A percentile compares a stretch with the other conserved stretches of the same genome.
Conservation (phyloP, 352 stramenopile species). For the Pythium guiyangense region DNA sequence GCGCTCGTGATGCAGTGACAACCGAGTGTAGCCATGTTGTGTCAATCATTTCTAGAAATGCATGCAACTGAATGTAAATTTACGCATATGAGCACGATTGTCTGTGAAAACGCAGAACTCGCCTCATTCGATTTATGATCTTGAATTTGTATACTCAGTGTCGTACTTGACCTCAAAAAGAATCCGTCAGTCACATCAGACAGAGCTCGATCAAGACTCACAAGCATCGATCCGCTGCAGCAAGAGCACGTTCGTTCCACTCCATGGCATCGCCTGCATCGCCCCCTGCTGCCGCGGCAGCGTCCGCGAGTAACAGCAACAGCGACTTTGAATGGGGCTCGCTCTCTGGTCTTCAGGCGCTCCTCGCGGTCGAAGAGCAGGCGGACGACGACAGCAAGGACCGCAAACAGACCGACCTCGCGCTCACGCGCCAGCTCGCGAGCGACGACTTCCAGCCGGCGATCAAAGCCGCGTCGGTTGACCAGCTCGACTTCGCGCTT, state of each 20-base stretch:
- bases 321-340: conserved; percentile 32
- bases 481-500: conserved; percentile 55
- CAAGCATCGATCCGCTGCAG: background rate
- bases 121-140: too few relatives aligned
- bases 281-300: background rate
- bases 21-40: background rate
- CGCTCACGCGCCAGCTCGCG: conserved; percentile 33
- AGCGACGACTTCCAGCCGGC: conserved; percentile 42
- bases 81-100: background rate
- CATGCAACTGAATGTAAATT: background rate
- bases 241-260: background rate
- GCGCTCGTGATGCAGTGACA: conserved; percentile 79
- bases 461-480: conserved; percentile 42
- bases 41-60: background rate
- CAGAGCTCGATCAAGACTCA: background rate
- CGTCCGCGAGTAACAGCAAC: background rate
- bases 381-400: conserved; percentile 30
- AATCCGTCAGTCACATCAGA: background rate
- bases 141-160: too few relatives aligned
- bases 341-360: conserved; percentile 40
- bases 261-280: background rate
- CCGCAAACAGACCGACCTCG: conserved; percentile 42
- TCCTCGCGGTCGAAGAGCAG: conserved; percentile 33
- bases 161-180: background rate
- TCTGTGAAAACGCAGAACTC: too few relatives aligned